These are phyloP conservation scores for Neurospora sp. DNA, from an alignment of 495 filamentous ascomycete species.

Conservation along the genomic window DNA sequence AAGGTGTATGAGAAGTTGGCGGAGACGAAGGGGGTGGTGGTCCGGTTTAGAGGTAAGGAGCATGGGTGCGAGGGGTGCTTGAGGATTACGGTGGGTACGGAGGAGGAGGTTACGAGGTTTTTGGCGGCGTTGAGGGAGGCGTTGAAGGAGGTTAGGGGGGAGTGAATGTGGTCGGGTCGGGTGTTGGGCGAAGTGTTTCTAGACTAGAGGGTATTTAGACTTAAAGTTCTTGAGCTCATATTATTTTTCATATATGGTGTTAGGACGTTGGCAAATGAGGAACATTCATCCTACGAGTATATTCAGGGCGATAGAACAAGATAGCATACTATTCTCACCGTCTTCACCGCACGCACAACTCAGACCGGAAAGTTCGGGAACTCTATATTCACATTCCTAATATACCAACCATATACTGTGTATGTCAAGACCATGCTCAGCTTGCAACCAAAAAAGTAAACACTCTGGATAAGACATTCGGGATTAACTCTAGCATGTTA, in stretches of 20 bases:
- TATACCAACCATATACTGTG: too few species aligned
- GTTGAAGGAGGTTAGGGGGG: constrained; percentile 42
- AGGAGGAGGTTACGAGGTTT: constrained; percentile 69
- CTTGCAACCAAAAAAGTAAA: neutral
- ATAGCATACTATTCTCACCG: neutral
- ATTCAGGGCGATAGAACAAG: neutral
- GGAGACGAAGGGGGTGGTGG: constrained; percentile 81
- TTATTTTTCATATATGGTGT: neutral
- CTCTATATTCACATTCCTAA: neutral
- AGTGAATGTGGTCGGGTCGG: neutral
- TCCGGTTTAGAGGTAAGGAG: constrained; percentile 89
- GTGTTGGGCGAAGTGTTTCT: neutral
- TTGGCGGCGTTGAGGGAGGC: constrained; percentile 55
- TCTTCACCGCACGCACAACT: neutral
- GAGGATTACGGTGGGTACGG: constrained; percentile 86
- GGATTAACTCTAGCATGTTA: neutral
- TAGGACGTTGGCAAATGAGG: neutral
- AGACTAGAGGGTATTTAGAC: neutral
- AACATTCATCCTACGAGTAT: neutral
- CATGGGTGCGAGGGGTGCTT: constrained; percentile 79
- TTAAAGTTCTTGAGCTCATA: neutral
- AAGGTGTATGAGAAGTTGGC: constrained; percentile 74
- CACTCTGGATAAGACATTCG: neutral
- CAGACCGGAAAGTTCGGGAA: neutral
- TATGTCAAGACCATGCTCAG: neutral